A percentile compares a stretch with the other conserved stretches of the same genome.
phyloP scores from a whole-genome alignment of 2,329 filamentous ascomycete genomes.

The Blastomyces parvus region DNA sequence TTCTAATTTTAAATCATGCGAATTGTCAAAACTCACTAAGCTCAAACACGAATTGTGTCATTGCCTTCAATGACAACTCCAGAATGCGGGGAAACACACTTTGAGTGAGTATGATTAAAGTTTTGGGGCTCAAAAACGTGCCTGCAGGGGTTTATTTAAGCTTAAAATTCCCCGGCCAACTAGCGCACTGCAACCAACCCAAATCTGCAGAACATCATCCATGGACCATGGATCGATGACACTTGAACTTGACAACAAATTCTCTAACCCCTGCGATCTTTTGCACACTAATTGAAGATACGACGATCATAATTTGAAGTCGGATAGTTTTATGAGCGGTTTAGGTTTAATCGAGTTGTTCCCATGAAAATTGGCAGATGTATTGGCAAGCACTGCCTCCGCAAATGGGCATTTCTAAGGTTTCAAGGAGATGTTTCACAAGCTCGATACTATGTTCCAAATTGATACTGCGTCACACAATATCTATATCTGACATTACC shows the following conservation, averaged over 20 bases:
- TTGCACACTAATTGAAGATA: not conserved
- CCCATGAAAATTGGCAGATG: not conserved
- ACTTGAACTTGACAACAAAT: too few species aligned
- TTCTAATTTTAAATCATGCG: not conserved
- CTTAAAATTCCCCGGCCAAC: not conserved
- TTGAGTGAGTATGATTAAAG: not conserved
- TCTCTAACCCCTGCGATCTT: too few species aligned
- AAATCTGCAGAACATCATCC: too few species aligned
- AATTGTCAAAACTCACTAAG: not conserved
- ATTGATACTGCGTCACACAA: not conserved
- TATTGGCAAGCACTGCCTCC: not conserved
- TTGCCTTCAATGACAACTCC: not conserved
- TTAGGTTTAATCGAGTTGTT: not conserved
- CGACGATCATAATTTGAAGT: too few species aligned
- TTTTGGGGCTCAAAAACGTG: not conserved
- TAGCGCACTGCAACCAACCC: not conserved
- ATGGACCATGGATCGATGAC: too few species aligned
- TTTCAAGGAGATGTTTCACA: too few species aligned
- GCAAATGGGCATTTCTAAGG: too few species aligned
- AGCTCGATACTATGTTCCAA: not conserved
- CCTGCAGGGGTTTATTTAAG: not conserved
- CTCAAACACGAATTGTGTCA: not conserved
- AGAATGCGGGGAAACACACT: not conserved
- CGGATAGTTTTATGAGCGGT: not conserved
- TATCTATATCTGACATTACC: too few species aligned